Percentiles rank a stretch among this genome's conserved stretches.
Evolutionary conservation across 2,329 filamentous ascomycete genomes (phyloP).

Genomic region (Fusarium sp.): DNA sequence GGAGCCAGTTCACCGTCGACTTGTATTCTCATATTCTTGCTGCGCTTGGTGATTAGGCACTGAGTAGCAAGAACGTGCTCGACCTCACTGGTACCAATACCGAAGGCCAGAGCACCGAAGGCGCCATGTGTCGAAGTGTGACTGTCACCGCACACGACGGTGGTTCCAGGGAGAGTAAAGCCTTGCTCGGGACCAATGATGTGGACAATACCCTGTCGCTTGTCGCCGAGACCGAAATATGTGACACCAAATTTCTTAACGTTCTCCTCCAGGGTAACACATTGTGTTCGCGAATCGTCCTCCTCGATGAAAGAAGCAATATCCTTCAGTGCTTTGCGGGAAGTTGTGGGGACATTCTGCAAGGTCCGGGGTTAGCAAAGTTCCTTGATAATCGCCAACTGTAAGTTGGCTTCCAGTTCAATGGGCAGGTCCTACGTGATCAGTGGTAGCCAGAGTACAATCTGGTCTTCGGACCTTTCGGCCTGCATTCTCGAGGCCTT

Average conservation of each 20-base stretch:
- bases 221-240: slow-evolving; percentile 96
- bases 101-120: slow-evolving; percentile 93
- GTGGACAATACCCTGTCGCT: slow-evolving; percentile 97
- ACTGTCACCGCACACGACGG: slow-evolving; percentile 96
- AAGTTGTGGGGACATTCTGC: slow-evolving; percentile 92
- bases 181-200: slow-evolving; percentile 98
- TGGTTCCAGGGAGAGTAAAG: slow-evolving; percentile 96
- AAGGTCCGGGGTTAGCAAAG: slow-evolving; percentile 27
- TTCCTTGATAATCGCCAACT: neutral
- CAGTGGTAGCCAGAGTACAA: slow-evolving; percentile 95
- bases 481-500: slow-evolving; percentile 89
- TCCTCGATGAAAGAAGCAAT: slow-evolving; percentile 95
- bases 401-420: neutral
- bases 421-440: slow-evolving; percentile 76
- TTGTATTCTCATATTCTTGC: slow-evolving; percentile 98
- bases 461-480: slow-evolving; percentile 92
- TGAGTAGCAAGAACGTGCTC: slow-evolving; percentile 98
- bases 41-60: slow-evolving; percentile 91
- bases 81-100: slow-evolving; percentile 97
- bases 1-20: slow-evolving; percentile 90
- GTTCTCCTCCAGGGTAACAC: slow-evolving; percentile 95
- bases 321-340: slow-evolving; percentile 92
- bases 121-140: slow-evolving; percentile 98
- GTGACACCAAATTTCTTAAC: slow-evolving; percentile 96
- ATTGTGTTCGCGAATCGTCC: slow-evolving; percentile 92